phyloP scores from a whole-genome alignment of 2,329 filamentous ascomycete species.

The Ophiostoma piceae region DNA sequence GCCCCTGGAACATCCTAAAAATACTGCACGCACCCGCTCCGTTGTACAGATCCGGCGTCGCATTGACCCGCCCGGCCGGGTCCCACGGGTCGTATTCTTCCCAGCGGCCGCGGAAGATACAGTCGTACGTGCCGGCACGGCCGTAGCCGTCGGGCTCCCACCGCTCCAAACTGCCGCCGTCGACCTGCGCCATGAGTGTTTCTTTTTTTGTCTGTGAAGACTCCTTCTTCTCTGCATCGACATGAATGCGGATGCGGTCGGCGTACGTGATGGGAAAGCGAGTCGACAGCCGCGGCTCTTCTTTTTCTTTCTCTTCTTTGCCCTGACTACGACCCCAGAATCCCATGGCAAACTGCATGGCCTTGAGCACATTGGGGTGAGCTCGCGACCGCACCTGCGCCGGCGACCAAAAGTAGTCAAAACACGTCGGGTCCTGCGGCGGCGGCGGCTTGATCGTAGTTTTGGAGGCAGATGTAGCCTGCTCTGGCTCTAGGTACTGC shows the following conservation, averaged over 20 bases:
- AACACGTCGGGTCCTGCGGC: slow-evolving; percentile 60
- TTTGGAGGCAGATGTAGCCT: slow-evolving; percentile 23
- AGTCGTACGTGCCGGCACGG: slow-evolving; percentile 51
- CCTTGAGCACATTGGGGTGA: slow-evolving; percentile 57
- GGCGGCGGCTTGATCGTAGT: slow-evolving; percentile 48
- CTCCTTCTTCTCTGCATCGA: slow-evolving; percentile 40
- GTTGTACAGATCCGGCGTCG: slow-evolving; percentile 54
- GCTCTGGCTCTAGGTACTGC: slow-evolving; percentile 52
- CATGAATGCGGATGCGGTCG: slow-evolving; percentile 63
- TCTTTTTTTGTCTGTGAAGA: slow-evolving; percentile 33
- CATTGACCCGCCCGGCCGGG: slow-evolving; percentile 47
- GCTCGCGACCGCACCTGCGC: slow-evolving; percentile 63
- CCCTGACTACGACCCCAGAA: slow-evolving; percentile 49
- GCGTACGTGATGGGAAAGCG: slow-evolving; percentile 62
- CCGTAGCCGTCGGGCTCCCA: slow-evolving; percentile 67
- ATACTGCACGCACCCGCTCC: slow-evolving; percentile 53
- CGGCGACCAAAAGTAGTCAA: slow-evolving; percentile 69
- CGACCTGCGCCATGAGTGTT: slow-evolving; percentile 59
- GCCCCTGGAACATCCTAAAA: slow-evolving; percentile 56
- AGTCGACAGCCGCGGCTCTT: slow-evolving; percentile 32
- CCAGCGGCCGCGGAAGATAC: slow-evolving; percentile 51
- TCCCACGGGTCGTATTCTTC: slow-evolving; percentile 55
- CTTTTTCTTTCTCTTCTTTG: neutral
- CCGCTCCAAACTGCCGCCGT: slow-evolving; percentile 65
- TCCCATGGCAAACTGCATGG: slow-evolving; percentile 62